These are phyloP conservation scores for Yamadazyma diospyri DNA, from an alignment of 1,139 yeast genomes.

Conservation along the genomic window DNA sequence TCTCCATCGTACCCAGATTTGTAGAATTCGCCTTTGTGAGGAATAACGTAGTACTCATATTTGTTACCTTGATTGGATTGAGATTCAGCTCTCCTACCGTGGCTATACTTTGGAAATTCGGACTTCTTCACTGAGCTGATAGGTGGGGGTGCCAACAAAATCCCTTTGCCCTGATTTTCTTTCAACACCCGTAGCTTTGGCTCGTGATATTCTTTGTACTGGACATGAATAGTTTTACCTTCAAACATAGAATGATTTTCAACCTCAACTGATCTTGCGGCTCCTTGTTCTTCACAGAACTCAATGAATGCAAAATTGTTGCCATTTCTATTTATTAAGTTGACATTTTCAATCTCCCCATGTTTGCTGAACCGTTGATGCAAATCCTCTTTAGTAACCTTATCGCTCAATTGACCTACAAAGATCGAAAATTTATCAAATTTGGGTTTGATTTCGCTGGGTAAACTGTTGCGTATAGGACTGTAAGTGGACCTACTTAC, in stretches of 20 bases:
- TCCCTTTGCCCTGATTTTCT: conserved; percentile 12
- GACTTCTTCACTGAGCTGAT: conserved; percentile 41
- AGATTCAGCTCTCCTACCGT: not conserved
- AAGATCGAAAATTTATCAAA: conserved; percentile 73
- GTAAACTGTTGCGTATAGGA: not conserved
- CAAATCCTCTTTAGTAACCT: conserved; percentile 52
- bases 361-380: conserved; percentile 58
- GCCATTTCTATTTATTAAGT: conserved; percentile 49
- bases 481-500: conserved; percentile 1
- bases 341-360: conserved; percentile 57
- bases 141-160: conserved; percentile 72
- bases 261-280: conserved; percentile 77
- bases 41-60: conserved; percentile 5
- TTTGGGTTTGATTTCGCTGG: conserved; percentile 6
- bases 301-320: conserved; percentile 71
- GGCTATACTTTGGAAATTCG: not conserved
- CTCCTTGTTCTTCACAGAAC: conserved; percentile 62
- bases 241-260: conserved; percentile 77
- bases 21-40: too few species aligned
- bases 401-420: conserved; percentile 65
- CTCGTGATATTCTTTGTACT: conserved; percentile 61
- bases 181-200: conserved; percentile 1
- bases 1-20: too few species aligned
- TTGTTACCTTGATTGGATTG: not conserved
- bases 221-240: conserved; percentile 78